Conservation (phyloP, 495 filamentous ascomycete genomes). For the Aspergillus hancockii region DNA sequence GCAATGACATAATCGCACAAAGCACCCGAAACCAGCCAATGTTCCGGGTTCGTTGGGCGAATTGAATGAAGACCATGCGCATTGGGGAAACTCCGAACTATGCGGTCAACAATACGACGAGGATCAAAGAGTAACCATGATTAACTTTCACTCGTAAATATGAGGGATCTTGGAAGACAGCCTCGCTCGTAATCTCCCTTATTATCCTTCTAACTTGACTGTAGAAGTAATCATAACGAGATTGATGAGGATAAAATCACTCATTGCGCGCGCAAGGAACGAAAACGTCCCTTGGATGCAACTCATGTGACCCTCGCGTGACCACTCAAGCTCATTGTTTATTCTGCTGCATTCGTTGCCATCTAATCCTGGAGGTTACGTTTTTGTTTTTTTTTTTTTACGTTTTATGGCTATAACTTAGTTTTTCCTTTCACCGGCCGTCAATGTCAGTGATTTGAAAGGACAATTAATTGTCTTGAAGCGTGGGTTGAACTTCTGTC, state of each 20-base stretch:
- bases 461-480: background rate
- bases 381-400: too few species aligned
- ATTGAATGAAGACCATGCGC: background rate
- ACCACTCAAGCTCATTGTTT: background rate
- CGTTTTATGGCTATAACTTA: background rate
- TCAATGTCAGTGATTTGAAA: too few species aligned
- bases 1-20: background rate
- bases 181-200: background rate
- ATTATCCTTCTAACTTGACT: background rate
- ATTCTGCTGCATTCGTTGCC: background rate
- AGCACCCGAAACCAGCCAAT: background rate
- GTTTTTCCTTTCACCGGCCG: background rate
- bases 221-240: background rate
- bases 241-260: background rate
- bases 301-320: background rate
- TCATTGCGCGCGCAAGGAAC: background rate
- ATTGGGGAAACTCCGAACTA: background rate
- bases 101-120: background rate
- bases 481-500: slow-evolving; percentile 6
- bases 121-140: background rate
- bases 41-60: background rate
- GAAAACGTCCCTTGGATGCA: background rate
- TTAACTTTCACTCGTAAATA: background rate
- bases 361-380: background rate
- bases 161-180: background rate